A percentile compares a stretch with the other conserved stretches of the same genome.
Evolutionary conservation across 257 asterid species (phyloP).

Genomic region (Plantago ovata): DNA sequence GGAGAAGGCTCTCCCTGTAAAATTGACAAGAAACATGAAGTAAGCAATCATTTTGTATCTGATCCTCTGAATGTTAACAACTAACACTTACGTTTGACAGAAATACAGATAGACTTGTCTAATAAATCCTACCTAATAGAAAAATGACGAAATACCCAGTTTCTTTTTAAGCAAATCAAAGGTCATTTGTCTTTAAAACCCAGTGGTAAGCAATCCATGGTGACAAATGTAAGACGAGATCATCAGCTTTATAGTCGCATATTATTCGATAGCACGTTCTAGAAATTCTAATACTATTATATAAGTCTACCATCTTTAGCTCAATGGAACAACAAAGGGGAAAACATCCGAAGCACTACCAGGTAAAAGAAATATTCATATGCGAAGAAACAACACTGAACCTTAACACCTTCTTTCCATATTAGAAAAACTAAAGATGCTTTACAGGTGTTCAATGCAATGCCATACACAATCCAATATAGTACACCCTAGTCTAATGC

Average conservation of each 20-base stretch:
- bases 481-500: slow-evolving; percentile 24
- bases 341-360: slow-evolving; percentile 29
- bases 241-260: slow-evolving; percentile 14
- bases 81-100: neutral
- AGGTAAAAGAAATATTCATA: slow-evolving; percentile 37
- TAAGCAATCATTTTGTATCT: slow-evolving; percentile 14
- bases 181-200: neutral
- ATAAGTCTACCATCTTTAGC: slow-evolving; percentile 16
- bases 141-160: slow-evolving; percentile 6
- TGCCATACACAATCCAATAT: slow-evolving; percentile 37
- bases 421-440: slow-evolving; percentile 21
- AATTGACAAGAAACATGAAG: slow-evolving; percentile 20
- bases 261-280: slow-evolving; percentile 19
- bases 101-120: neutral
- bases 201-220: slow-evolving; percentile 10
- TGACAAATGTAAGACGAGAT: slow-evolving; percentile 19
- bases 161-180: slow-evolving; percentile 19
- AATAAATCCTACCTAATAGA: neutral
- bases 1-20: slow-evolving; percentile 98
- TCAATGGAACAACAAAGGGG: slow-evolving; percentile 23
- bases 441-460: slow-evolving; percentile 28
- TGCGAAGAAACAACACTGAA: slow-evolving; percentile 46
- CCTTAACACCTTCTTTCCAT: slow-evolving; percentile 8
- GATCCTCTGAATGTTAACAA: neutral
- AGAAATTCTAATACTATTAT: slow-evolving; percentile 25